Conservation (phyloP, 2,329 filamentous ascomycete species). For the Plectosphaerella cucumerina region DNA sequence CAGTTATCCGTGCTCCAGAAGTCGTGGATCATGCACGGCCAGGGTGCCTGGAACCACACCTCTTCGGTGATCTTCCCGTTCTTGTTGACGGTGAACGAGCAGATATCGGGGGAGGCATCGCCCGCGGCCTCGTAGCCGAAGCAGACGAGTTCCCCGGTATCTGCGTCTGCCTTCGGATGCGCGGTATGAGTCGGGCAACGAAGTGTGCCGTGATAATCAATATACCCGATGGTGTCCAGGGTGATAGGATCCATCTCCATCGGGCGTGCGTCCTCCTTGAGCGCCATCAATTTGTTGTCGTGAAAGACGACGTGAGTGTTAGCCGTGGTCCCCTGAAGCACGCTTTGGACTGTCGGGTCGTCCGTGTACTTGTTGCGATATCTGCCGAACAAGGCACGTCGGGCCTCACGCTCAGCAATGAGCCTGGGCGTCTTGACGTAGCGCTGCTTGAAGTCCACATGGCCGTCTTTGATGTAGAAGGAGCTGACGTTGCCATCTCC, state of each 20-base stretch:
- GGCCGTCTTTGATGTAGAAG: constrained; percentile 28
- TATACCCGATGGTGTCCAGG: constrained; percentile 33
- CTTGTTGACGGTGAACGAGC: constrained; percentile 24
- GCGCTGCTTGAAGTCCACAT: constrained; percentile 26
- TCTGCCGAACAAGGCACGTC: constrained; percentile 26
- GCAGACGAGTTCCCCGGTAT: constrained; percentile 32
- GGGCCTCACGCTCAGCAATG: constrained; percentile 28
- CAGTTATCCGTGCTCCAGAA: constrained; percentile 36
- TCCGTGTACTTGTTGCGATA: constrained; percentile 36
- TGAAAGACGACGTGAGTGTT: constrained; percentile 51
- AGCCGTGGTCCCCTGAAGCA: constrained; percentile 28
- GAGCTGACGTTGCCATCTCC: constrained; percentile 35
- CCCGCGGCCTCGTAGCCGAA: constrained; percentile 38
- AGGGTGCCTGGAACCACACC: constrained; percentile 29
- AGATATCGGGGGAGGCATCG: constrained; percentile 31
- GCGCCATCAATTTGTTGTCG: constrained; percentile 40
- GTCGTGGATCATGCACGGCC: constrained; percentile 36
- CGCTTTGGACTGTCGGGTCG: constrained; percentile 23
- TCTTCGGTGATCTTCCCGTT: constrained; percentile 24
- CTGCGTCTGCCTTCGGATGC: constrained; percentile 37
- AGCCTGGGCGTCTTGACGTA: constrained; percentile 37
- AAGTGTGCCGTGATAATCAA: constrained; percentile 38
- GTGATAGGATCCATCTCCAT: constrained; percentile 34
- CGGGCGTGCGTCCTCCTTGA: constrained; percentile 42
- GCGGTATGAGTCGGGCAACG: constrained; percentile 33